A percentile compares a stretch with the other conserved stretches of the same genome.
phyloP scores from a whole-genome alignment of 768 basidiomycete genomes.

The Lentinus brumalis region DNA sequence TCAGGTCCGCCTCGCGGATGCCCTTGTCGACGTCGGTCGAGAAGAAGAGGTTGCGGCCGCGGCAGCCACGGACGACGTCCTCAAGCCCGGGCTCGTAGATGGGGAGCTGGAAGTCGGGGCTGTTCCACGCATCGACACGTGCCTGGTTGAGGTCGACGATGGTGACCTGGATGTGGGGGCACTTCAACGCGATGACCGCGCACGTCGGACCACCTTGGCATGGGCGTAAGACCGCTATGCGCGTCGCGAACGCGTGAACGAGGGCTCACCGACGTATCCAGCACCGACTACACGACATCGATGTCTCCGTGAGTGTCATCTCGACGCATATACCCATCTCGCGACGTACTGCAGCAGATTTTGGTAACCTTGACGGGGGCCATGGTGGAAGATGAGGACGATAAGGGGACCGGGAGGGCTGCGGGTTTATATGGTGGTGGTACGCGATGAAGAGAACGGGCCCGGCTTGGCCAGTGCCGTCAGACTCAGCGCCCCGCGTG shows the following conservation, averaged over 20 bases:
- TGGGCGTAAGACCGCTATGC: conserved; percentile 1
- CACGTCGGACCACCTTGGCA: conserved; percentile 87
- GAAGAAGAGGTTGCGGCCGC: conserved; percentile 97
- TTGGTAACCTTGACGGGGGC: conserved; percentile 66
- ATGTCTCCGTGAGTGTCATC: conserved; percentile 6
- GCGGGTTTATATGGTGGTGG: conserved; percentile 23
- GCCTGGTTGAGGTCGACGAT: conserved; percentile 97
- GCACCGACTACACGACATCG: conserved; percentile 62
- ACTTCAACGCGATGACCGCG: conserved; percentile 91
- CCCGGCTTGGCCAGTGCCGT: conserved; percentile 1
- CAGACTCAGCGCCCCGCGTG: not conserved
- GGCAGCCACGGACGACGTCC: conserved; percentile 82
- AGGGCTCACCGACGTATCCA: conserved; percentile 84
- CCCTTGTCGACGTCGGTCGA: conserved; percentile 91
- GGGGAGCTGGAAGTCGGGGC: conserved; percentile 77
- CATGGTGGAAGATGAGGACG: conserved; percentile 39
- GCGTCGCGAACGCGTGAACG: not conserved
- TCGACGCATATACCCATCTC: conserved; percentile 20
- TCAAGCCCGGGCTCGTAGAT: conserved; percentile 98
- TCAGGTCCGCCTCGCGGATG: conserved; percentile 93
- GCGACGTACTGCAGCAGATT: conserved; percentile 84
- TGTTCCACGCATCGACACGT: conserved; percentile 97
- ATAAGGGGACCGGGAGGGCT: conserved; percentile 11
- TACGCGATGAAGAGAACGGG: conserved; percentile 9
- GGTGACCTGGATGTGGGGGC: conserved; percentile 90